These are phyloP conservation scores for Candida sojae DNA, from an alignment of 1,139 yeast species.

Conservation along the genomic window DNA sequence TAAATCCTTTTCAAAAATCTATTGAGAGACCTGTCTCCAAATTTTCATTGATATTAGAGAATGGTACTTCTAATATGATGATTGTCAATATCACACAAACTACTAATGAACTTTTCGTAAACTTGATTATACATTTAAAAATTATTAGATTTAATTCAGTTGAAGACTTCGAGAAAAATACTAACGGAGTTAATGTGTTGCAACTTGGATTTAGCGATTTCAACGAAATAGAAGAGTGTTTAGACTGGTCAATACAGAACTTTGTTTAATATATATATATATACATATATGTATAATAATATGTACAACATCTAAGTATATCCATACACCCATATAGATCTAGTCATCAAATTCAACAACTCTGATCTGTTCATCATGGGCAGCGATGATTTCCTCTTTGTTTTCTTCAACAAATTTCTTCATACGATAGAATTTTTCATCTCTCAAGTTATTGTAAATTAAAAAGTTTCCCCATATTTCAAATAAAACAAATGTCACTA, in stretches of 20 bases:
- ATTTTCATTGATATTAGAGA: slow-evolving; percentile 21
- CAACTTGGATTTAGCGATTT: slow-evolving; percentile 58
- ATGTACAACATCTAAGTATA: not conserved
- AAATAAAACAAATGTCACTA: slow-evolving; percentile 61
- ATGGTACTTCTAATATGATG: slow-evolving; percentile 19
- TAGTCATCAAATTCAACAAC: slow-evolving; percentile 19
- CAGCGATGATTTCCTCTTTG: slow-evolving; percentile 31
- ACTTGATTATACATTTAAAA: slow-evolving; percentile 33
- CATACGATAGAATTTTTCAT: slow-evolving; percentile 53
- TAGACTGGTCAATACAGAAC: slow-evolving; percentile 58
- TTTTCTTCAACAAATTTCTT: slow-evolving; percentile 40
- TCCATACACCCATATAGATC: not conserved
- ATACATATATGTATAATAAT: slow-evolving; percentile 6
- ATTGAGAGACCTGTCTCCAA: slow-evolving; percentile 36
- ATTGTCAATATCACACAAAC: slow-evolving; percentile 35
- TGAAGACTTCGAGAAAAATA: slow-evolving; percentile 30
- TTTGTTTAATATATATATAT: slow-evolving; percentile 22
- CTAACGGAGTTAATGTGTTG: slow-evolving; percentile 40
- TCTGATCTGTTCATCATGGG: slow-evolving; percentile 30
- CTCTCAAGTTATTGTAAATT: slow-evolving; percentile 63
- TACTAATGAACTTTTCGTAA: slow-evolving; percentile 44
- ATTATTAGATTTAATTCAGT: slow-evolving; percentile 34
- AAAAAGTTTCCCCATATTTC: slow-evolving; percentile 75
- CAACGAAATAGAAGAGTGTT: slow-evolving; percentile 63
- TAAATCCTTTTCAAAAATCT: slow-evolving; percentile 42